Conservation (phyloP, 768 basidiomycete species). For the Xerocomellus dryophilus region DNA sequence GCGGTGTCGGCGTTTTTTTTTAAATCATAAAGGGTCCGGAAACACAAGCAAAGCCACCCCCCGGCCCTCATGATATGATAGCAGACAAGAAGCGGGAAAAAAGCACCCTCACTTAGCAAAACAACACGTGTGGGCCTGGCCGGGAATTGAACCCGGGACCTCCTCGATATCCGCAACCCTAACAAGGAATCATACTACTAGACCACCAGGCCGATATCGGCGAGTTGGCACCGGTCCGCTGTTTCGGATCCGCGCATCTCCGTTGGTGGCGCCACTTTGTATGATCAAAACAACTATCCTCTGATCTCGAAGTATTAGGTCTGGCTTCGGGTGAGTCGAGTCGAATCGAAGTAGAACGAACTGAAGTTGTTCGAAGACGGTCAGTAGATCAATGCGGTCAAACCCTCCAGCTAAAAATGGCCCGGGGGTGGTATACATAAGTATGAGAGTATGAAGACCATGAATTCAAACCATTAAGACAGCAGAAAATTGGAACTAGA, state of each 20-base stretch:
- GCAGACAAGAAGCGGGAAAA: background rate
- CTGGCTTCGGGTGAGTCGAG: too few species aligned
- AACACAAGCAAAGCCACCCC: background rate
- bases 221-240: background rate
- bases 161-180: conserved; percentile 48
- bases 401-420: too few species aligned
- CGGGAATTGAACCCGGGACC: conserved; percentile 62
- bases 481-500: too few species aligned
- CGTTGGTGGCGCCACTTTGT: too few species aligned
- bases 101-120: conserved; percentile 4
- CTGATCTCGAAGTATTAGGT: too few species aligned
- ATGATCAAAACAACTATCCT: too few species aligned
- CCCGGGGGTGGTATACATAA: too few species aligned
- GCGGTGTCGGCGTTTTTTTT: conserved; percentile 31
- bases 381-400: too few species aligned
- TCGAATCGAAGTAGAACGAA: too few species aligned
- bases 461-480: too few species aligned
- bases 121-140: conserved; percentile 38
- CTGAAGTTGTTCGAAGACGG: too few species aligned
- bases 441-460: background rate
- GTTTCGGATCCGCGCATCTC: background rate
- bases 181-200: conserved; percentile 69
- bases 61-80: background rate
- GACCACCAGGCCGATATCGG: conserved; percentile 49
- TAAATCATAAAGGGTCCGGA: conserved; percentile 7